phyloP scores from a whole-genome alignment of 345 rosid genomes.

The Euphorbia pulcherrima region DNA sequence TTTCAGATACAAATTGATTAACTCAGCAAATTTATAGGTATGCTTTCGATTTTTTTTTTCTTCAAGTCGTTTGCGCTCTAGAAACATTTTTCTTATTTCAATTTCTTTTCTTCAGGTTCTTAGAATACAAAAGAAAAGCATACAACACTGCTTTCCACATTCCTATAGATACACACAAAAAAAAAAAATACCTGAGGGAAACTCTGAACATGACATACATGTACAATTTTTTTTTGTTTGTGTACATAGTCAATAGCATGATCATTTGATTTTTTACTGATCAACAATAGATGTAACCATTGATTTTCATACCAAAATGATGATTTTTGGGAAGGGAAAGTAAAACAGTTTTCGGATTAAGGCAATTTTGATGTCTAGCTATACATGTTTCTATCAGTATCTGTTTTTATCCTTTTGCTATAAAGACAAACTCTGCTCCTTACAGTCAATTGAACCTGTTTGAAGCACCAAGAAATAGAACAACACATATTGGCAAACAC shows the following conservation, averaged over 20 bases:
- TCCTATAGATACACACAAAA: not conserved
- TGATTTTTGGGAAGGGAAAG: not conserved
- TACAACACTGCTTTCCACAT: not conserved
- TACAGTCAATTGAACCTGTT: no score
- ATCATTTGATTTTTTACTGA: not conserved
- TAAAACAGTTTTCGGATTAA: not conserved
- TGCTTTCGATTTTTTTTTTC: slow-evolving; percentile 8
- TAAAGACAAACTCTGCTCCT: no score
- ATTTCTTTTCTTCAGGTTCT: slow-evolving; percentile 4
- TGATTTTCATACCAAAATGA: not conserved
- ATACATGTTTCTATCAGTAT: no score
- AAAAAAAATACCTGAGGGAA: not conserved
- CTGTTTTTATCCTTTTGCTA: no score
- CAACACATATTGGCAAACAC: no score
- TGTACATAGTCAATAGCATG: slow-evolving; percentile 19
- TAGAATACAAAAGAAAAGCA: slow-evolving; percentile 6
- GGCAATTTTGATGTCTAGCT: not conserved
- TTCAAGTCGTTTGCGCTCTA: not conserved
- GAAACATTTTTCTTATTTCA: slow-evolving; percentile 3
- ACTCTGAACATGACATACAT: not conserved
- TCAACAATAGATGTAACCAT: not conserved
- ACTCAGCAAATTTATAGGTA: slow-evolving; percentile 22
- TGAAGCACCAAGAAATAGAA: no score
- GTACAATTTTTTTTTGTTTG: slow-evolving; percentile 3
- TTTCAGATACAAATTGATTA: slow-evolving; percentile 4